These are phyloP conservation scores for Antarctomyces pellizariae DNA, from an alignment of 495 filamentous ascomycete species.

Conservation along the genomic window DNA sequence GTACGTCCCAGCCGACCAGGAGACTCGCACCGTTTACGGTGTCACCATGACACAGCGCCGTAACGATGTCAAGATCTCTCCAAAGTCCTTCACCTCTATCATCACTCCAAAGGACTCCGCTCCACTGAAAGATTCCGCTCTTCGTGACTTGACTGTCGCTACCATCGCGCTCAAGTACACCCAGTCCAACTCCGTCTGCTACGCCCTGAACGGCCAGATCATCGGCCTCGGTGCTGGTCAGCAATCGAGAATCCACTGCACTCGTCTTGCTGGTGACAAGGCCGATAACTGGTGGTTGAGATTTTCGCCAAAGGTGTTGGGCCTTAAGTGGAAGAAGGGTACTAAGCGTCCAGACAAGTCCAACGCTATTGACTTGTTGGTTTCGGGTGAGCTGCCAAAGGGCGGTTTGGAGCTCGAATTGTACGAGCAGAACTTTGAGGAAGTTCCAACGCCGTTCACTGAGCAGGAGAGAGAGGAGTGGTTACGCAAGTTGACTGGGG, in stretches of 20 bases:
- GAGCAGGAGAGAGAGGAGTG: slow-evolving; percentile 64
- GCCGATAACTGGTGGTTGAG: slow-evolving; percentile 99
- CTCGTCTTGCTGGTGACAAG: slow-evolving; percentile 93
- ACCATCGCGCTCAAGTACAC: slow-evolving; percentile 96
- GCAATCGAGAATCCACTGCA: slow-evolving; percentile 96
- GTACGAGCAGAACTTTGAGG: slow-evolving; percentile 79
- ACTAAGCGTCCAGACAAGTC: slow-evolving; percentile 91
- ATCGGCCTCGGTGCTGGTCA: slow-evolving; percentile 90
- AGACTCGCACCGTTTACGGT: slow-evolving; percentile 73
- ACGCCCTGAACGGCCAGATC: slow-evolving; percentile 82
- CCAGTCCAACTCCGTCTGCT: slow-evolving; percentile 96
- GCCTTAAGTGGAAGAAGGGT: slow-evolving; percentile 89
- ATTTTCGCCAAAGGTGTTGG: slow-evolving; percentile 70
- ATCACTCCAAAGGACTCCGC: slow-evolving; percentile 59
- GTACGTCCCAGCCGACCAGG: slow-evolving; percentile 51
- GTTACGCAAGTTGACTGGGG: slow-evolving; percentile 55
- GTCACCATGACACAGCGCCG: slow-evolving; percentile 68
- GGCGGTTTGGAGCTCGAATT: slow-evolving; percentile 56
- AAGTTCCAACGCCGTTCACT: slow-evolving; percentile 67
- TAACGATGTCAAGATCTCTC: slow-evolving; percentile 72
- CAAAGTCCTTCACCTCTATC: slow-evolving; percentile 62
- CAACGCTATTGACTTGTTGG: slow-evolving; percentile 90
- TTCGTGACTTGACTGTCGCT: slow-evolving; percentile 79
- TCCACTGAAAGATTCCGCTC: slow-evolving; percentile 52
- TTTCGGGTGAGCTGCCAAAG: slow-evolving; percentile 67